Evolutionary conservation across 73 alveolate species (phyloP), one percentile per base, ranked within the genome.

Genomic region (Stentor coeruleus): DNA sequence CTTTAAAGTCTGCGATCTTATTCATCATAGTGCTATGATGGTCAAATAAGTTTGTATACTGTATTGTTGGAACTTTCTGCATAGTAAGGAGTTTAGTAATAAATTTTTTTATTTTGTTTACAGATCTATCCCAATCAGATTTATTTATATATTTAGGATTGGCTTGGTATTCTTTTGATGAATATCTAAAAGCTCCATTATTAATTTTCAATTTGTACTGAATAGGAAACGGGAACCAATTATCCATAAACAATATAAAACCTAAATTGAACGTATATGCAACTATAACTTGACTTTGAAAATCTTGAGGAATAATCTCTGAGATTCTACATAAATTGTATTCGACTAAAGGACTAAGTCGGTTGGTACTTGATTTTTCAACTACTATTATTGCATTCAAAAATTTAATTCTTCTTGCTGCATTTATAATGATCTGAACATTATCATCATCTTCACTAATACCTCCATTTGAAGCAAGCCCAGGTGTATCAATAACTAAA

Each of bases 291-390:
- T 20, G 66, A 49, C 20, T 49, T 49, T 49, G 28, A 49, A 49
- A 49, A 20, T 49, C 66, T 49, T 49, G 66, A 49, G 66, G 66
- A 11, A 49, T 49, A 49, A 49, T 49, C 20, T 49, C 28, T 11
- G 66, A 49, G 6, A 49, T 20, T 20, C 66, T 49, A 20, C 66
- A 49, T 49, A 49, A 20, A 20, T 49, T 49, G 20, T 49, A 49
- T 49, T 49, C 66, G 66, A 49, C 20, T 49, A 49, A 49, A 49
- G 66, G 66, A 49, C 20, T 49, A 49, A 49, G 66, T 49, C 66
- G 6, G 20, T 49, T 49, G 28, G 66, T 49, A 20, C 66, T 49
- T 6, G 28, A 49, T 49, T 49, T 49, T 49, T 49, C 66, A 49
- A 49, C 28, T 6, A 49, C 66, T 11, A 49, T 20, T 49, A 49